phyloP scores from a whole-genome alignment of 345 rosid species.

The Eucalyptus erythrocorys region DNA sequence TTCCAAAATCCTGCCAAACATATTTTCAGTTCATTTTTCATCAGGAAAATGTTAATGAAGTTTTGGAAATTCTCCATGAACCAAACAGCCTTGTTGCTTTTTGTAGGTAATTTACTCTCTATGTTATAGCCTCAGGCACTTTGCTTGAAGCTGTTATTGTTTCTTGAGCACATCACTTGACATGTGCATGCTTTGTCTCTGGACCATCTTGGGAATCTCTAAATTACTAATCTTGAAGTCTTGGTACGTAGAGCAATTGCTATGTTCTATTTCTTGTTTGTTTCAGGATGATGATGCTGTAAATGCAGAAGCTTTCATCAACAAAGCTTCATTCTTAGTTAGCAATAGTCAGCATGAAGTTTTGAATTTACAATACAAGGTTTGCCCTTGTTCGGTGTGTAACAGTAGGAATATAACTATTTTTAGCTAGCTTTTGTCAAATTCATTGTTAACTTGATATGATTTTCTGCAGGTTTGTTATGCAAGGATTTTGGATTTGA shows the following conservation, averaged over 20 bases:
- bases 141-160: background rate
- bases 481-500: conserved; percentile 95
- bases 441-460: background rate
- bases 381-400: background rate
- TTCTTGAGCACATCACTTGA: background rate
- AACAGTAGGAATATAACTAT: background rate
- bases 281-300: conserved; percentile 98
- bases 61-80: background rate
- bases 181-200: background rate
- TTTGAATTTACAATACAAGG: conserved; percentile 88
- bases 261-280: background rate
- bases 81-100: background rate
- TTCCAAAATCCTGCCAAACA: background rate
- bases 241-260: background rate
- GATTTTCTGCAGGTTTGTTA: conserved; percentile 57
- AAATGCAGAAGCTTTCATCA: conserved; percentile 90
- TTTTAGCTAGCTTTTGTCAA: background rate
- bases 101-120: background rate
- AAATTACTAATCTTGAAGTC: background rate
- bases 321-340: conserved; percentile 96
- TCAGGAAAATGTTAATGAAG: background rate
- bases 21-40: background rate
- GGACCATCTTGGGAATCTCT: background rate
- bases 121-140: background rate
- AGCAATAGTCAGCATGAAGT: conserved; percentile 94